These are phyloP conservation scores for Haplosporangium sp. DNA, from an alignment of 371 early-diverging fungal species.

Conservation along the genomic window DNA sequence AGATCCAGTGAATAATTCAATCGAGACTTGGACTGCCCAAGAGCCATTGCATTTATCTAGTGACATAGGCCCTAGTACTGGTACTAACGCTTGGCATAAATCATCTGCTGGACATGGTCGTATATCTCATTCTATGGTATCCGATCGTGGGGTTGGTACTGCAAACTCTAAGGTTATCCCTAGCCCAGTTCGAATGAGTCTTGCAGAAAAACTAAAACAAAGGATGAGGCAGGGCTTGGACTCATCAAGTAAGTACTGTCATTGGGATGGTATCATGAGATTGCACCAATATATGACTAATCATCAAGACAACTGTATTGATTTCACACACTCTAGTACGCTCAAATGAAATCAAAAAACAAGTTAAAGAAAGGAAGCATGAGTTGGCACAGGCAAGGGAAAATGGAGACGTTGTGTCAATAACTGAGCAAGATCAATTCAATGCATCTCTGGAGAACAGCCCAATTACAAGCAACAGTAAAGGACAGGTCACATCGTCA, in stretches of 20 bases:
- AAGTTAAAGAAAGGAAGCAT: conserved; percentile 17
- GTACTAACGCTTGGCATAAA: background rate
- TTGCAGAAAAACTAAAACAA: conserved; percentile 38
- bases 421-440: background rate
- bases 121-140: background rate
- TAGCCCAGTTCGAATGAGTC: conserved; percentile 18
- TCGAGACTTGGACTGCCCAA: background rate
- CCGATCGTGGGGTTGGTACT: background rate
- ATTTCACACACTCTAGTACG: conserved; percentile 9
- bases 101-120: background rate
- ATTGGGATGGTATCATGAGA: background rate
- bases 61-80: background rate
- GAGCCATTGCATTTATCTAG: background rate
- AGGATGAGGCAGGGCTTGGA: conserved; percentile 49
- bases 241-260: conserved; percentile 26
- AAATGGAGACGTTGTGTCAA: background rate
- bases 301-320: too few relatives aligned
- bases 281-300: too few relatives aligned
- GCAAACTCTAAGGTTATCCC: background rate
- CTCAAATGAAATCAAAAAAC: conserved; percentile 16
- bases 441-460: background rate
- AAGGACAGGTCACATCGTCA: too few relatives aligned
- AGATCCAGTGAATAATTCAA: background rate
- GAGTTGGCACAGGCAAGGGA: background rate
- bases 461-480: background rate